Evolutionary conservation across 495 filamentous ascomycete species (phyloP).

Genomic region (Neurospora hispaniola): DNA sequence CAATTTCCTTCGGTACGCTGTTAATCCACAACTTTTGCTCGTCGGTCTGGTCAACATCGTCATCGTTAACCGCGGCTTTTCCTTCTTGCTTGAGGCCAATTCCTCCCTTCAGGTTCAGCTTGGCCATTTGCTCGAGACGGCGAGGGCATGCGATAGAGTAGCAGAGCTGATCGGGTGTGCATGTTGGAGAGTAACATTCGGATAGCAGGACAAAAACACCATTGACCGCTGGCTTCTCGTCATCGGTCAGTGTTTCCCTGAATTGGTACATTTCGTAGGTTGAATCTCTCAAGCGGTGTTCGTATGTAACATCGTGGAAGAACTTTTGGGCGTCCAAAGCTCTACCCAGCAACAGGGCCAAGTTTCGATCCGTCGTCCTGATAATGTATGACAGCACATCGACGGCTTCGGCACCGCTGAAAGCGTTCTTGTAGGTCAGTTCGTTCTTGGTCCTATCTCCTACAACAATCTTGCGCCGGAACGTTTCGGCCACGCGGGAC

Average conservation of each 20-base stretch:
- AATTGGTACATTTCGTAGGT: slow-evolving; percentile 92
- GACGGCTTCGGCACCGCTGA: slow-evolving; percentile 88
- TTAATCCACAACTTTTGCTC: slow-evolving; percentile 99
- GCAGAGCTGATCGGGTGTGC: slow-evolving; percentile 85
- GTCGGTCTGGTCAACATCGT: slow-evolving; percentile 76
- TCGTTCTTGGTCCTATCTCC: slow-evolving; percentile 93
- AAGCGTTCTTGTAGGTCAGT: slow-evolving; percentile 91
- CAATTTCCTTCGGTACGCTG: slow-evolving; percentile 89
- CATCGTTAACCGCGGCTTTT: slow-evolving; percentile 63
- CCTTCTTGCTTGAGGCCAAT: slow-evolving; percentile 77
- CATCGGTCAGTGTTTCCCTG: slow-evolving; percentile 82
- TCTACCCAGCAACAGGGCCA: slow-evolving; percentile 86
- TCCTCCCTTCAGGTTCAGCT: slow-evolving; percentile 84
- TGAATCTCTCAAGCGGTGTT: slow-evolving; percentile 88
- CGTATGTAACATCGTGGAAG: slow-evolving; percentile 98
- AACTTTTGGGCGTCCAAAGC: slow-evolving; percentile 97
- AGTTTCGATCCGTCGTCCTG: slow-evolving; percentile 88
- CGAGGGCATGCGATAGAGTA: slow-evolving; percentile 98
- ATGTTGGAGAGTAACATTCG: slow-evolving; percentile 97
- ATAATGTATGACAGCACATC: slow-evolving; percentile 92
- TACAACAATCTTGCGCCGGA: slow-evolving; percentile 72
- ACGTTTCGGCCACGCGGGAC: slow-evolving; percentile 80
- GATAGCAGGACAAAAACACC: slow-evolving; percentile 93
- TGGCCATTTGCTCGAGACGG: slow-evolving; percentile 86
- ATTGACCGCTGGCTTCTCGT: slow-evolving; percentile 73